These are phyloP conservation scores for Monosporascus sp. DNA, from an alignment of 2,329 filamentous ascomycete species.

Conservation along the genomic window DNA sequence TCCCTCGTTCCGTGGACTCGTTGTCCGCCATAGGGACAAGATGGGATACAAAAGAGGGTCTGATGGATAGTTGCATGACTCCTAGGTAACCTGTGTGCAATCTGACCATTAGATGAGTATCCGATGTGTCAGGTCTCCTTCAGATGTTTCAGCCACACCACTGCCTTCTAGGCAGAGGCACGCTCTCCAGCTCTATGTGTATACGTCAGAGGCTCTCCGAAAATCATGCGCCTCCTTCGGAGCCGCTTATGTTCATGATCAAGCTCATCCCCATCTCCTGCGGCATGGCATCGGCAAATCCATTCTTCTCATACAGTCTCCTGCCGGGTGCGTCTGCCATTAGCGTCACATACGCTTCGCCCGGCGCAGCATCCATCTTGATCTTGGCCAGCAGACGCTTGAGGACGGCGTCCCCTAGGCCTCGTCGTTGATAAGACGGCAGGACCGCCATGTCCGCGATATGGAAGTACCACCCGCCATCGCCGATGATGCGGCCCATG, in stretches of 20 bases:
- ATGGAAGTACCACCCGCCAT: slow-evolving; percentile 46
- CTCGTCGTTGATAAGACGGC: slow-evolving; percentile 41
- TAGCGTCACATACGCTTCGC: slow-evolving; percentile 36
- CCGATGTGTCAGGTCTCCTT: no score
- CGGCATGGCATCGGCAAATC: slow-evolving; percentile 36
- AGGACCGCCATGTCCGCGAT: slow-evolving; percentile 47
- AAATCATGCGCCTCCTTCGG: neutral
- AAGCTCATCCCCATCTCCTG: slow-evolving; percentile 32
- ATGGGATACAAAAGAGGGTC: no score
- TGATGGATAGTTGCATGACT: no score
- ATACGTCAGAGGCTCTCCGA: no score
- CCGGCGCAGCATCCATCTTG: slow-evolving; percentile 32
- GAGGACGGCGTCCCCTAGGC: slow-evolving; percentile 41
- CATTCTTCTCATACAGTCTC: slow-evolving; percentile 39
- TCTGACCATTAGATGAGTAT: no score
- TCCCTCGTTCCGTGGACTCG: no score
- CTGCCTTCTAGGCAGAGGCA: no score
- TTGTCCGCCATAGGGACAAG: no score
- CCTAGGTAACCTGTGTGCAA: no score
- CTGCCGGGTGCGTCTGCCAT: slow-evolving; percentile 40
- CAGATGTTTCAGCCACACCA: no score
- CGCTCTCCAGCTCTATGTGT: no score
- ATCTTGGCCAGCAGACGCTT: slow-evolving; percentile 36
- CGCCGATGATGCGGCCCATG: slow-evolving; percentile 47
- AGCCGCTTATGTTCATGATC: neutral